Conservation (phyloP, 2,329 filamentous ascomycete species). For the Niveomyces coronatus region DNA sequence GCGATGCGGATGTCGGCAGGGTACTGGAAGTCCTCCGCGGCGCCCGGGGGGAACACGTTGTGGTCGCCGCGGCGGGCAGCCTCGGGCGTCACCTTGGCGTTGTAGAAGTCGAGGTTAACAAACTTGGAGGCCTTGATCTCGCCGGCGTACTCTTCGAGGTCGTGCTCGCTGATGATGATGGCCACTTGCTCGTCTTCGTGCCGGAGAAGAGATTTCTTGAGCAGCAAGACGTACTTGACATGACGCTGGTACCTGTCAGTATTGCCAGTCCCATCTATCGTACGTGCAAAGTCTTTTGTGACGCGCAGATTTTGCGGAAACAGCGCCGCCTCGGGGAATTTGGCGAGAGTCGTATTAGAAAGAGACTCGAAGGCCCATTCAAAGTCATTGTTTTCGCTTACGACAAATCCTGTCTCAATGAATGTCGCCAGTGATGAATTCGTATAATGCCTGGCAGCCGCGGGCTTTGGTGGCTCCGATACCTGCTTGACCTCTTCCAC, state of each 20-base stretch:
- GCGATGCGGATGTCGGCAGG: conserved; percentile 19
- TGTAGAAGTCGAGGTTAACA: conserved; percentile 39
- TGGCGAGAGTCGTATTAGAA: conserved; percentile 25
- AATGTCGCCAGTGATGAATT: conserved; percentile 33
- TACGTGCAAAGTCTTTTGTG: neutral
- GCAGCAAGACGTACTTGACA: neutral
- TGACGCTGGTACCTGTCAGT: neutral
- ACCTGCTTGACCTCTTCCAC: conserved; percentile 48
- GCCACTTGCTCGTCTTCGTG: conserved; percentile 15
- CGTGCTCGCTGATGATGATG: conserved; percentile 50
- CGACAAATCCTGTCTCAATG: conserved; percentile 24
- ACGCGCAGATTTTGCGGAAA: neutral
- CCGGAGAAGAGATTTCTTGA: neutral
- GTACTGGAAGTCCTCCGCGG: conserved; percentile 15
- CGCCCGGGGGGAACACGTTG: neutral
- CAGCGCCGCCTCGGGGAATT: neutral
- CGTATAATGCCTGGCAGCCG: conserved; percentile 30
- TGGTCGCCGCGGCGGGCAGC: neutral
- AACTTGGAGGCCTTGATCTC: conserved; percentile 20
- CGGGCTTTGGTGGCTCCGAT: conserved; percentile 32
- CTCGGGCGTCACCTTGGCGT: conserved; percentile 10
- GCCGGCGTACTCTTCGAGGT: conserved; percentile 40
- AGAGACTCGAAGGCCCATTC: conserved; percentile 36
- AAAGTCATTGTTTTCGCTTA: conserved; percentile 19
- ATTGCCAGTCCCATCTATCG: neutral